Evolutionary conservation across 2,329 filamentous ascomycete genomes (phyloP).

Genomic region (Aspergillus sp.): DNA sequence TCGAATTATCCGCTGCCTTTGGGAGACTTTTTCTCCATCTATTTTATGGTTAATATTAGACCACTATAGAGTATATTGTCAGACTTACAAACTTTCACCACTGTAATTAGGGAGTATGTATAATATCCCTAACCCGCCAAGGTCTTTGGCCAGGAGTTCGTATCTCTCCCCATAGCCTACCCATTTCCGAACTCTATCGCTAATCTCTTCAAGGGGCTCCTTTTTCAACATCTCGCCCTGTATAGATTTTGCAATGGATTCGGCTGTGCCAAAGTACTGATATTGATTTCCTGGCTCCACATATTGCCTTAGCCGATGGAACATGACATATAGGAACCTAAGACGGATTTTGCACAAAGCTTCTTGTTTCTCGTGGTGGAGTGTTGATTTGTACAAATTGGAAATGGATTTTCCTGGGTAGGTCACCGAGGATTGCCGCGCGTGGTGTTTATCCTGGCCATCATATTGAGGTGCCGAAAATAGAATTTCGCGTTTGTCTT

Average conservation of each 20-base stretch:
- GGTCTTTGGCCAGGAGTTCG: constrained; percentile 1
- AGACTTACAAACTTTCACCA: neutral
- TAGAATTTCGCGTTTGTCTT: constrained; percentile 1
- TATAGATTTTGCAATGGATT: constrained; percentile 2
- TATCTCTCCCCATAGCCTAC: constrained; percentile 1
- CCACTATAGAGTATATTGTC: neutral
- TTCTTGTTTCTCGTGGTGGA: neutral
- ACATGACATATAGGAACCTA: constrained; percentile 1
- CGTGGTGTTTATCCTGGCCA: neutral
- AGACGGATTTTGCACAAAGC: constrained; percentile 1
- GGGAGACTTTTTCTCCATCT: constrained; percentile 3
- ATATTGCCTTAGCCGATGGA: neutral
- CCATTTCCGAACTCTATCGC: neutral
- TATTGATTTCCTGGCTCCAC: constrained; percentile 3
- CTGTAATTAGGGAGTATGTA: constrained; percentile 1
- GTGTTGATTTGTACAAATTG: neutral
- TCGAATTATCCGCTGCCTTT: neutral
- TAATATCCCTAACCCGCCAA: constrained; percentile 1
- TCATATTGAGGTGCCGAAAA: neutral
- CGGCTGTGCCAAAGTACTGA: neutral
- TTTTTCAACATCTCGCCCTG: neutral
- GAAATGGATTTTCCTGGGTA: neutral
- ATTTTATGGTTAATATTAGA: neutral
- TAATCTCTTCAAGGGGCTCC: neutral
- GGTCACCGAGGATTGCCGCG: neutral